phyloP scores from a whole-genome alignment of 2,329 filamentous ascomycete genomes.

The Botrytis squamosa region DNA sequence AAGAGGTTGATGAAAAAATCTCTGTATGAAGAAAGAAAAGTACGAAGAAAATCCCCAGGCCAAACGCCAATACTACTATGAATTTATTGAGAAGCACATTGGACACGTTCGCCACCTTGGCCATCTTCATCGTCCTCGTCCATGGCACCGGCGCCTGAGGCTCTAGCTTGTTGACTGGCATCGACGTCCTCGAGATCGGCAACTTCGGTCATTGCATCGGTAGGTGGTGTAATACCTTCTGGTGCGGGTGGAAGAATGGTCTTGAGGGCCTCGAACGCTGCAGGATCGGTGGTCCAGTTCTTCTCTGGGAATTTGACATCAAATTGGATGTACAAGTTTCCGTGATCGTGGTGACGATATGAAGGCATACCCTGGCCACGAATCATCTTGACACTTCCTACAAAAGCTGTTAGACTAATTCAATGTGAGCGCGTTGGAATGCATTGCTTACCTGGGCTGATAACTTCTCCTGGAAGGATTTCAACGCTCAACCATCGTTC shows the following conservation, averaged over 20 bases:
- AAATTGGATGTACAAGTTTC: conserved; percentile 97
- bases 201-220: conserved; percentile 88
- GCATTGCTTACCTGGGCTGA: conserved; percentile 72
- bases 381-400: conserved; percentile 89
- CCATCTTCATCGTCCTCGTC: conserved; percentile 79
- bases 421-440: not conserved
- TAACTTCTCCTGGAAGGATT: conserved; percentile 91
- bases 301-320: conserved; percentile 93
- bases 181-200: conserved; percentile 86
- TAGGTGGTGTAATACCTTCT: conserved; percentile 61
- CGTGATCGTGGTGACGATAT: conserved; percentile 87
- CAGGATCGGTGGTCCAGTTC: conserved; percentile 63
- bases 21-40: conserved; percentile 8
- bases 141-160: conserved; percentile 63
- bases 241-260: conserved; percentile 75
- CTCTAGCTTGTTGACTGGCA: conserved; percentile 62
- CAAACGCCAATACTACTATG: conserved; percentile 20
- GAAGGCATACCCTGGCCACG: conserved; percentile 98
- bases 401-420: conserved; percentile 33
- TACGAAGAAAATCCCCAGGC: conserved; percentile 13
- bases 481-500: conserved; percentile 95
- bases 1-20: conserved; percentile 19
- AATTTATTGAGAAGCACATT: conserved; percentile 79
- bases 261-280: conserved; percentile 77
- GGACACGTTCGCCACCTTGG: conserved; percentile 75